phyloP scores from a whole-genome alignment of 2,329 filamentous ascomycete species.

The Didymosphaeria variabile region DNA sequence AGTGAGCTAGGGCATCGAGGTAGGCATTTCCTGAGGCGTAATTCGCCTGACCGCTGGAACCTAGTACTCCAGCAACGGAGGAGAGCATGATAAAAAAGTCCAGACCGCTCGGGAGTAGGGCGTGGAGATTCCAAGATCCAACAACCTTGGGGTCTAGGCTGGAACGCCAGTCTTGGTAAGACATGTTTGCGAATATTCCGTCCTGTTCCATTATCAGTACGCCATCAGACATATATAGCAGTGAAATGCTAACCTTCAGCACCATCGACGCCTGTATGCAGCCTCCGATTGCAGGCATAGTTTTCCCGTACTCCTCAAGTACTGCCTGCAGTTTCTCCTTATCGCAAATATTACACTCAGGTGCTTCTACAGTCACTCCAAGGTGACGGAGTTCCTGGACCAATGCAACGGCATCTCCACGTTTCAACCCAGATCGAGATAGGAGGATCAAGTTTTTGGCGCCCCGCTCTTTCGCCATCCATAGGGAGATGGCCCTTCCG shows the following conservation, averaged over 20 bases:
- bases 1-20: neutral
- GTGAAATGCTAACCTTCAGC: conserved; percentile 3
- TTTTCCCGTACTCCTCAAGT: no score
- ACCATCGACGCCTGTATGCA: conserved; percentile 28
- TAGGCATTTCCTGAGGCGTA: neutral
- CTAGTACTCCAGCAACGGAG: neutral
- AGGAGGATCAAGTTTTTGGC: no score
- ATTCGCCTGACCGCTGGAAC: neutral
- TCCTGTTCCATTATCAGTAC: neutral
- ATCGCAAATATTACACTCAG: no score
- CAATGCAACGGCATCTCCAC: no score
- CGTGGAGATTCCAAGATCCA: conserved; percentile 16
- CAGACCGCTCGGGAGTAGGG: neutral
- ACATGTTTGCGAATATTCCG: neutral
- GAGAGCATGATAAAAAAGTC: conserved; percentile 24
- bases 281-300: conserved; percentile 24
- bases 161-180: neutral
- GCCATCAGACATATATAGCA: conserved; percentile 9
- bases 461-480: no score
- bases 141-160: conserved; percentile 3
- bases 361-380: no score
- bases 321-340: no score
- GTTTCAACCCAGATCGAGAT: no score
- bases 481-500: no score
- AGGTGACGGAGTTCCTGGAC: no score